Percentiles rank a stretch among this genome's conserved stretches.
These are phyloP conservation scores for Metarhizium anisopliae DNA, from an alignment of 2,329 filamentous ascomycete genomes.

Conservation along the genomic window DNA sequence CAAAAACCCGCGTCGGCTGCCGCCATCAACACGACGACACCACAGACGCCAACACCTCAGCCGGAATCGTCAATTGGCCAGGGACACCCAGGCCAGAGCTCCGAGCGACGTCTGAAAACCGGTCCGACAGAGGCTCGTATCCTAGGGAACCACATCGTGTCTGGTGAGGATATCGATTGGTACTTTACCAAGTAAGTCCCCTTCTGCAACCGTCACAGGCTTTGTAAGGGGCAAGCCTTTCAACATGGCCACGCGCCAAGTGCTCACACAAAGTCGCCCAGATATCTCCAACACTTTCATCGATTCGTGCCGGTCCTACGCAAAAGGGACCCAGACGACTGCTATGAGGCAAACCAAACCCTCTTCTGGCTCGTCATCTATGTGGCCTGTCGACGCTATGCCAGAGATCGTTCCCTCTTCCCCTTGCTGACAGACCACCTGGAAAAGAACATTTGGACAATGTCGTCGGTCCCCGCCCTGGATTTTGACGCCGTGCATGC, in stretches of 20 bases:
- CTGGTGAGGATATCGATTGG: constrained; percentile 44
- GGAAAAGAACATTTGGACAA: constrained; percentile 34
- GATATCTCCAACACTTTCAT: constrained; percentile 44
- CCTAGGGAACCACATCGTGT: constrained; percentile 37
- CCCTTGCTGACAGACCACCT: constrained; percentile 38
- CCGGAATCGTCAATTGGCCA: constrained; percentile 13
- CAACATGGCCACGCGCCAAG: too few relatives aligned
- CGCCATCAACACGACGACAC: constrained; percentile 4
- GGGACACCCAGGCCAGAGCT: constrained; percentile 8
- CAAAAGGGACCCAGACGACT: constrained; percentile 38
- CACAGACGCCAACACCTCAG: constrained; percentile 16
- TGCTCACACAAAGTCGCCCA: constrained; percentile 10
- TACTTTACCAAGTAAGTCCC: constrained; percentile 41
- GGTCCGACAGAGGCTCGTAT: constrained; percentile 30
- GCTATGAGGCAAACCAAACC: constrained; percentile 36
- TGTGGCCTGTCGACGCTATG: constrained; percentile 40
- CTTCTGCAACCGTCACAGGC: not conserved
- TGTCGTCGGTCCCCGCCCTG: constrained; percentile 33
- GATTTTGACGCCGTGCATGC: constrained; percentile 41
- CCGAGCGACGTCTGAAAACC: constrained; percentile 12
- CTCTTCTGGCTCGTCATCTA: constrained; percentile 49
- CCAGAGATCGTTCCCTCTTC: constrained; percentile 31
- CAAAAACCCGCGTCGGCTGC: constrained; percentile 7
- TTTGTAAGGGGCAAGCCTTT: too few relatives aligned
- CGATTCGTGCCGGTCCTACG: constrained; percentile 43